Conservation (phyloP, 805 yeast genomes). For the Saturnispora mendoncae region DNA sequence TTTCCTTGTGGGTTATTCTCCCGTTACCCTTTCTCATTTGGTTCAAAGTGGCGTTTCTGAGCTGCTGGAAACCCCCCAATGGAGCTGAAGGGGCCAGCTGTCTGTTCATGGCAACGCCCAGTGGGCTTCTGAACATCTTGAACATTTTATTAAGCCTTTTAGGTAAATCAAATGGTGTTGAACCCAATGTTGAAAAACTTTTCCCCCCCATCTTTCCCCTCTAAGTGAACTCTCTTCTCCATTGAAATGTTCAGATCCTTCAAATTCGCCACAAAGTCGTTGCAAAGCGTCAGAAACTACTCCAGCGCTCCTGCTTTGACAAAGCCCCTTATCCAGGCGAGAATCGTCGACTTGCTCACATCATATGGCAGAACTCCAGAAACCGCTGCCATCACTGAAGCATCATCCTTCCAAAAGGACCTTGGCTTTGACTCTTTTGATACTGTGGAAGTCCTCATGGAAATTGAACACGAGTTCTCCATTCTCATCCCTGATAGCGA, state of each 20-base stretch:
- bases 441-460: conserved; percentile 64
- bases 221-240: too few relatives aligned
- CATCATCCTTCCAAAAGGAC: conserved; percentile 53
- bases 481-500: conserved; percentile 82
- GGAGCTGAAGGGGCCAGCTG: conserved; percentile 9
- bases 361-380: conserved; percentile 50
- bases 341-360: conserved; percentile 56
- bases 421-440: conserved; percentile 66
- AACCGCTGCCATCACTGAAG: conserved; percentile 26
- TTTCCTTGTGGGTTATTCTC: conserved; percentile 30
- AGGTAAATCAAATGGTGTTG: neutral
- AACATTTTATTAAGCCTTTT: neutral
- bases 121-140: neutral
- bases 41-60: conserved; percentile 61
- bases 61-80: conserved; percentile 30
- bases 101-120: neutral
- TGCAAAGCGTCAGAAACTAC: conserved; percentile 30
- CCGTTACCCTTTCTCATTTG: conserved; percentile 64
- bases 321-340: conserved; percentile 51
- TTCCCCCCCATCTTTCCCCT: too few relatives aligned
- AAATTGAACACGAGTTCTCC: conserved; percentile 66
- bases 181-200: conserved; percentile 1
- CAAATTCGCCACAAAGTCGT: neutral
- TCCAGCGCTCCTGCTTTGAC: conserved; percentile 54
- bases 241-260: neutral